These are phyloP conservation scores for Colletotrichum spinosum DNA, from an alignment of 2,329 filamentous ascomycete genomes.

Conservation along the genomic window DNA sequence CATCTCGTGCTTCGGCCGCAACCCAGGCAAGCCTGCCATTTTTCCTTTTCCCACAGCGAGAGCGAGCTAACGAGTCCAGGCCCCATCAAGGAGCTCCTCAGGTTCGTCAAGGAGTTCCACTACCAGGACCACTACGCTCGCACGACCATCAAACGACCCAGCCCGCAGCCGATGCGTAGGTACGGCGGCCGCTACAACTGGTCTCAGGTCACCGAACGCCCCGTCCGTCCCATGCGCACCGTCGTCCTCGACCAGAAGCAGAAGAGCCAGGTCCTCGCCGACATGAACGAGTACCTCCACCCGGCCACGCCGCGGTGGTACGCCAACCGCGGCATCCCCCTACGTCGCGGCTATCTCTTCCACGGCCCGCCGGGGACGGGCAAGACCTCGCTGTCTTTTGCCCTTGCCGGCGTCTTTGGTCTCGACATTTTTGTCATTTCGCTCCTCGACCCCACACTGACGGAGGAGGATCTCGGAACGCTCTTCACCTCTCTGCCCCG, in stretches of 20 bases:
- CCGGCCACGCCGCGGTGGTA: conserved; percentile 80
- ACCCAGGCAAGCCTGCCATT: conserved; percentile 42
- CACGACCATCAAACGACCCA: conserved; percentile 66
- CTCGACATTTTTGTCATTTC: conserved; percentile 75
- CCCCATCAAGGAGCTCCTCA: conserved; percentile 67
- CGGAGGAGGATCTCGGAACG: conserved; percentile 69
- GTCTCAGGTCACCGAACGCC: conserved; percentile 70
- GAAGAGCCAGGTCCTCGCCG: conserved; percentile 74
- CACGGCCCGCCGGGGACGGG: conserved; percentile 81
- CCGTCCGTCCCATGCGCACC: conserved; percentile 78
- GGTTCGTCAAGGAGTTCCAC: conserved; percentile 64
- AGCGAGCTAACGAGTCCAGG: conserved; percentile 42
- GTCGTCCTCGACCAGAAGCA: conserved; percentile 77
- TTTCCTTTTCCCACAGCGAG: background rate
- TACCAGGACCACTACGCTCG: conserved; percentile 63
- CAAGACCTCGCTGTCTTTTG: conserved; percentile 76
- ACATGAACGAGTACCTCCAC: conserved; percentile 84
- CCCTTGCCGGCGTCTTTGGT: conserved; percentile 73
- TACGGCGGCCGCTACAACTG: conserved; percentile 57
- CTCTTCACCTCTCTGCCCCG: conserved; percentile 72
- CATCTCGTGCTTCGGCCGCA: conserved; percentile 67
- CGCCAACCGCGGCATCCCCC: conserved; percentile 78
- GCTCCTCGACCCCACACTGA: conserved; percentile 66
- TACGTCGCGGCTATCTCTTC: conserved; percentile 82
- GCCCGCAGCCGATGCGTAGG: conserved; percentile 32